Evolutionary conservation across 805 yeast genomes (phyloP).

Genomic region (Ogataea henricii): DNA sequence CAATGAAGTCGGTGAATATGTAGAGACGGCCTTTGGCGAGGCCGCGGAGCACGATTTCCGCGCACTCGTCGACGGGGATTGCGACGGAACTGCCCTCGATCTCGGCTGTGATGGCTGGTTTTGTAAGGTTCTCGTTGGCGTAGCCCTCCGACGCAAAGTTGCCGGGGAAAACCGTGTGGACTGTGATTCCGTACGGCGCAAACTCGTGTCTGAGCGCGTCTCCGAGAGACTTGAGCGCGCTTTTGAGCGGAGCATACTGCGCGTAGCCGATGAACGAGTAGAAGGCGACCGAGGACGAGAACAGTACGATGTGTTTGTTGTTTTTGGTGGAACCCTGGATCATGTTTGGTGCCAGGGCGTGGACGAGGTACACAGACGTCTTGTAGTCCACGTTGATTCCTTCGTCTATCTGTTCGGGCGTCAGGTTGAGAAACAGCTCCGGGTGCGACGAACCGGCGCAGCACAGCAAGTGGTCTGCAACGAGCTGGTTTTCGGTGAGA

Average conservation of each 20-base stretch:
- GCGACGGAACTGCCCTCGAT: constrained; percentile 87
- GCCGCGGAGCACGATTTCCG: constrained; percentile 55
- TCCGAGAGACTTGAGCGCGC: constrained; percentile 75
- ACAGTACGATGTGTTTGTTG: constrained; percentile 56
- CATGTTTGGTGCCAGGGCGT: constrained; percentile 54
- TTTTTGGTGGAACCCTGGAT: constrained; percentile 7
- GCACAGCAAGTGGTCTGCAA: constrained; percentile 75
- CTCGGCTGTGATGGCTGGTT: constrained; percentile 76
- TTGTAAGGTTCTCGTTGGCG: constrained; percentile 74
- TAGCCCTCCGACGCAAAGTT: constrained; percentile 89
- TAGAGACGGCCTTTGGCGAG: constrained; percentile 69
- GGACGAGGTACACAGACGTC: constrained; percentile 72
- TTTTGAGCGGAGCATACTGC: constrained; percentile 87
- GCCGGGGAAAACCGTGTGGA: constrained; percentile 83
- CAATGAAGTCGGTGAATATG: constrained; percentile 79
- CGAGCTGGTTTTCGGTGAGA: constrained; percentile 24
- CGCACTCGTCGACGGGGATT: constrained; percentile 66
- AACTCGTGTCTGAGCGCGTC: constrained; percentile 83
- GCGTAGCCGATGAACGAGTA: constrained; percentile 90
- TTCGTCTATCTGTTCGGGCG: constrained; percentile 53
- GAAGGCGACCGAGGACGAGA: constrained; percentile 78
- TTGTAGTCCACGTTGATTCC: constrained; percentile 73
- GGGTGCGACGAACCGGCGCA: constrained; percentile 91
- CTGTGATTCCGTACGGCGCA: constrained; percentile 62
- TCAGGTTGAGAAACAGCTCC: constrained; percentile 69